Evolutionary conservation across 768 basidiomycete species (phyloP), one percentile per base, ranked within the genome.

Genomic region (Naganishia vaughanmartiniae): DNA sequence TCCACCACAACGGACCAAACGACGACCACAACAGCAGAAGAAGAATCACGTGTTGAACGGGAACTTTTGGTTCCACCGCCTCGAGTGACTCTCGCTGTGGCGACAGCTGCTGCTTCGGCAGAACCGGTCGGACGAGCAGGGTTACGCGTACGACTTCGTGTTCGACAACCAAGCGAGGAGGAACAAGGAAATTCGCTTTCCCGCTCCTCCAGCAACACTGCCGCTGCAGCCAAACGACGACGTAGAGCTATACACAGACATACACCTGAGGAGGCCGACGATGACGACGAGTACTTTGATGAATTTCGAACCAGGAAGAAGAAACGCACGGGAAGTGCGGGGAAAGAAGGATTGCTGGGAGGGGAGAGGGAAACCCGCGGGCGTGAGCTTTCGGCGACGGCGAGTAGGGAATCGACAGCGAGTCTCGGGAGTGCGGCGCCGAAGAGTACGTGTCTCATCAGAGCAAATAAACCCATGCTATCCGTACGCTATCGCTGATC

Each of bases 21-120:
- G 12, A 63, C 60, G 4, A 63, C 60, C 31, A 63, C 60, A 24
- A 63, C 60, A 14, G 60, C 60, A 10, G 60, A 63, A 42, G 60
- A 63, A 45, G 60, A 63, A 28, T 63, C 60, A 17, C 60, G 60
- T n/a, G 60, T 63, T 12, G 60, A 63, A 24, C 30, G 60, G 60
- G 60, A 63, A 45, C 19, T 63, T 2, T 19, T 42, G 10, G 42
- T 63, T n/a, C 24, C 36, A 24, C 60, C 60, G 11, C 39, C 15
- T 3, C n/a, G 21, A 15, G 42, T 15, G 9, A 2, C 42, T 42
- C 10, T 4, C 4, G 34, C 34, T 5, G 34, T 2, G 9, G 42
- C 14, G 9, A 9, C 42, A 15, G 42, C 2, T 42, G 42, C 42
- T 42, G 42, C 42, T 15, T 7, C 42, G n/a, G 48, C 48, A 6